A percentile compares a stretch with the other conserved stretches of the same genome.
These are phyloP conservation scores for Malus sieversii DNA, from an alignment of 306 rosid genomes.

Conservation along the genomic window DNA sequence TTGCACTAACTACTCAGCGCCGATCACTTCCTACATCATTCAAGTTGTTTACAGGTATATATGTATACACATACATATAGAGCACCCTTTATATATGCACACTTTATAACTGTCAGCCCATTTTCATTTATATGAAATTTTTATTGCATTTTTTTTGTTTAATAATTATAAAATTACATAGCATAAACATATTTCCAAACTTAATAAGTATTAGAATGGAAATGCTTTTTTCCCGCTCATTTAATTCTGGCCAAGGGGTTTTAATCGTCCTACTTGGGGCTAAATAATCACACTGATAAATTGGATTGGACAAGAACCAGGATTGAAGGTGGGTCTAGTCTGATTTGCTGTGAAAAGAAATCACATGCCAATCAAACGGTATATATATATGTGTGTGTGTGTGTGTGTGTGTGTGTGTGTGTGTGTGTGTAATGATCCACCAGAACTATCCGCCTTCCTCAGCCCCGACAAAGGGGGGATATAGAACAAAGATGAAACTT, in stretches of 20 bases:
- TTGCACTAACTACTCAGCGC: constrained; percentile 73
- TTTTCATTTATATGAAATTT: background rate
- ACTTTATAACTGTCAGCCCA: background rate
- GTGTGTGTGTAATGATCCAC: background rate
- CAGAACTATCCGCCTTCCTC: background rate
- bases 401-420: no score
- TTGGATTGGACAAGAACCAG: background rate
- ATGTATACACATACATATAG: no score
- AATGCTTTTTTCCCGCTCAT: background rate
- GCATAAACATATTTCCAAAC: background rate
- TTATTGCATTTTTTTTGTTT: background rate
- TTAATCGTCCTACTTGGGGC: background rate
- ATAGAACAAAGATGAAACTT: background rate
- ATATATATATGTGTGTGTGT: background rate
- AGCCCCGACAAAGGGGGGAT: background rate
- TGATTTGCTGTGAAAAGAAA: background rate
- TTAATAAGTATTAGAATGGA: background rate
- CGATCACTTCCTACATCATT: constrained; percentile 85
- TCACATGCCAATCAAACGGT: background rate
- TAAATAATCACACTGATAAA: background rate
- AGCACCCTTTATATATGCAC: background rate
- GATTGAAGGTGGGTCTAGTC: background rate
- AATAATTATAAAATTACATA: background rate
- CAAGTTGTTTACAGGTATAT: constrained; percentile 72
- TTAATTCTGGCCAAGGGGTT: no score